A percentile compares a stretch with the other conserved stretches of the same genome.
Conservation (phyloP, 129 eudicot genomes). For the Escallonia herrerae region DNA sequence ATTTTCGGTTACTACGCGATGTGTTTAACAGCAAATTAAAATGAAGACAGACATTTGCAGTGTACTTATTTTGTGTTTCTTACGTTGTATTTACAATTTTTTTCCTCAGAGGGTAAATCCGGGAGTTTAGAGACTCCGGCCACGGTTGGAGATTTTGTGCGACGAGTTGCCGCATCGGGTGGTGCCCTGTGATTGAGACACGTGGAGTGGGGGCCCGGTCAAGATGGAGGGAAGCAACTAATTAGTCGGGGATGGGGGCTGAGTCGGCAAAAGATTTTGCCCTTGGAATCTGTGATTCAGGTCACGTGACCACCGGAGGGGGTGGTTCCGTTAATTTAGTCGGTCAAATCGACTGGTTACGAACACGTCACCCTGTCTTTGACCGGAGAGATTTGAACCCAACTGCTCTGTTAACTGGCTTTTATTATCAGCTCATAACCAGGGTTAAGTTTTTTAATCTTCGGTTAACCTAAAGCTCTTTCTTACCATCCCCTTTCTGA, state of each 20-base stretch:
- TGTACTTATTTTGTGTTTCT: no score
- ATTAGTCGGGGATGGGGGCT: not conserved
- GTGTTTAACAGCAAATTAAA: not conserved
- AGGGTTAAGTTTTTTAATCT: no score
- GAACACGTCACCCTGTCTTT: not conserved
- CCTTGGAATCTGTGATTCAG: slow-evolving; percentile 10
- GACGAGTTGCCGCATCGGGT: slow-evolving; percentile 44
- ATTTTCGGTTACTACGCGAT: not conserved
- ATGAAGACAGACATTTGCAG: no score
- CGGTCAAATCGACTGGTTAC: slow-evolving; percentile 17
- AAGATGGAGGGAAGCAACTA: not conserved
- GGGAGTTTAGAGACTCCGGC: not conserved
- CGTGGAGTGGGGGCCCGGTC: slow-evolving; percentile 14
- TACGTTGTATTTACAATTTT: no score
- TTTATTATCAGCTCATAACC: not conserved
- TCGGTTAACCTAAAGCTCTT: not conserved
- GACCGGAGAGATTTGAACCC: not conserved
- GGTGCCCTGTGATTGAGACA: slow-evolving; percentile 18
- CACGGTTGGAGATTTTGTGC: slow-evolving; percentile 3
- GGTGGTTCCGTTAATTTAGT: slow-evolving; percentile 32
- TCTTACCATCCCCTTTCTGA: not conserved
- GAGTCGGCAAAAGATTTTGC: slow-evolving; percentile 13
- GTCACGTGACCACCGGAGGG: slow-evolving; percentile 32
- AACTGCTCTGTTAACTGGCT: not conserved
- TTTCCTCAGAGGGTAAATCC: not conserved